phyloP scores from a whole-genome alignment of 225 moss, liverwort and hornwort species.

The Lunularia cruciata region DNA sequence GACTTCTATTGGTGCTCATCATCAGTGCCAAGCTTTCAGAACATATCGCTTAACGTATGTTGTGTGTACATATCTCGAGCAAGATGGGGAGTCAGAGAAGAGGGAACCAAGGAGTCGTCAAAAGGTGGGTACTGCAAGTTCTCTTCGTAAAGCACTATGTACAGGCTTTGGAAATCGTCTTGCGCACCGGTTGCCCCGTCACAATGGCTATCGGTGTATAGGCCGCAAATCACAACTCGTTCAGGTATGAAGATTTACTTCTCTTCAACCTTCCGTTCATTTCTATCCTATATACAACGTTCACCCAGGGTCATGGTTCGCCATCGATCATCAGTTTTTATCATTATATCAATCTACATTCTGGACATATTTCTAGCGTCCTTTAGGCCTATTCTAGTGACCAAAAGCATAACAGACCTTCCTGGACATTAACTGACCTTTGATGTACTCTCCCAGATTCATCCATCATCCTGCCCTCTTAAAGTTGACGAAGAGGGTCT shows the following conservation, averaged over 20 bases:
- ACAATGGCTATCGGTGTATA: conserved; percentile 83
- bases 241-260: too few relatives aligned
- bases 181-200: conserved; percentile 83
- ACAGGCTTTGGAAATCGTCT: conserved; percentile 83
- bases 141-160: conserved; percentile 82
- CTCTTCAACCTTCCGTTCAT: too few relatives aligned
- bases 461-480: conserved; percentile 74
- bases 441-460: conserved; percentile 48
- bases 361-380: too few relatives aligned
- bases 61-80: not conserved
- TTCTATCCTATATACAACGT: too few relatives aligned
- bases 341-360: too few relatives aligned
- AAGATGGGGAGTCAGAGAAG: conserved; percentile 34
- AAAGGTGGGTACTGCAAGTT: conserved; percentile 54
- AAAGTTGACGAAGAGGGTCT: conserved; percentile 87
- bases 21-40: not conserved
- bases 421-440: not conserved
- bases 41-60: not conserved
- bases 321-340: too few relatives aligned
- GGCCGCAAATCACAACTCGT: conserved; percentile 87
- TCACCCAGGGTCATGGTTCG: too few relatives aligned
- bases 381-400: too few relatives aligned
- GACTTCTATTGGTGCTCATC: not conserved
- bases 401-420: too few relatives aligned
- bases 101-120: conserved; percentile 40